Conservation (phyloP, 2,329 filamentous ascomycete genomes). For the Botrytis porri region DNA sequence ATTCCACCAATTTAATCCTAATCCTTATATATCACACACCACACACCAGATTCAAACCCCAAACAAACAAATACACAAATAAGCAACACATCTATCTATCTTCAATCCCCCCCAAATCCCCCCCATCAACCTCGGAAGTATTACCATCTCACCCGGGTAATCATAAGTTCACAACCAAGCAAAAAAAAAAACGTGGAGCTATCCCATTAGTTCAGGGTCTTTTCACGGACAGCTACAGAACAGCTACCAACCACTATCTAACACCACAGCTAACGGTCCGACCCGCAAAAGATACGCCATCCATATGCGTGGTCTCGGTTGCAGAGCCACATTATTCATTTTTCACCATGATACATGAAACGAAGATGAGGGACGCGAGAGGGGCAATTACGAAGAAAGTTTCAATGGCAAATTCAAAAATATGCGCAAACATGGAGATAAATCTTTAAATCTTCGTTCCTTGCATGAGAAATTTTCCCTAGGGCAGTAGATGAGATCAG, state of each 20-base stretch:
- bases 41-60: too few relatives aligned
- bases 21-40: background rate
- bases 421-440: background rate
- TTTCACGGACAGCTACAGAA: background rate
- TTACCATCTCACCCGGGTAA: background rate
- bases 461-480: background rate
- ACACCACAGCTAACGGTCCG: background rate
- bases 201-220: slow-evolving; percentile 2
- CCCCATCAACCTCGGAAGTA: background rate
- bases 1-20: background rate
- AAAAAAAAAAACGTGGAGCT: slow-evolving; percentile 6
- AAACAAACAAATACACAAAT: background rate
- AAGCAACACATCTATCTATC: too few relatives aligned
- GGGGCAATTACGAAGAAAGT: background rate
- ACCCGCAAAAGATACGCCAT: slow-evolving; percentile 1
- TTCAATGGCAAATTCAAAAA: background rate
- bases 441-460: background rate
- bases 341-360: background rate
- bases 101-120: background rate
- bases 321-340: background rate
- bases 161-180: background rate
- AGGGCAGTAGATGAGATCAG: slow-evolving; percentile 2
- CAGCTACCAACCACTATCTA: background rate
- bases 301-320: background rate
- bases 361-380: background rate